phyloP scores from a whole-genome alignment of 768 basidiomycete species.

The Tubosaeta sp. region DNA sequence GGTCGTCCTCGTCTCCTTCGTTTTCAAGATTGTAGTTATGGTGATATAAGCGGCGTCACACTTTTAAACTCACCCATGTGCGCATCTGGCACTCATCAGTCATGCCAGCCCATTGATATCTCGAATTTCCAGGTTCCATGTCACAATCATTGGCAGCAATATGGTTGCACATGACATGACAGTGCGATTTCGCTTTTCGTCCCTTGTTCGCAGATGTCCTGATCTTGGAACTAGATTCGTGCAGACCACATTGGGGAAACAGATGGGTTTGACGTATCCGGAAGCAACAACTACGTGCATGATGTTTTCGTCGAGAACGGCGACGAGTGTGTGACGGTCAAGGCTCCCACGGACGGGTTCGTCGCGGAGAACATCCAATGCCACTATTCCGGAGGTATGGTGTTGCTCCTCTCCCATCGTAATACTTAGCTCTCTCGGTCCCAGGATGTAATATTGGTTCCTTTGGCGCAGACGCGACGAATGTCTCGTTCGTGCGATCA shows the following conservation, averaged over 20 bases:
- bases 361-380: conserved; percentile 12
- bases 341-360: conserved; percentile 27
- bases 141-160: conserved; percentile 5
- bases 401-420: background rate
- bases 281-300: conserved; percentile 32
- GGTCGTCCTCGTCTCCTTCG: conserved; percentile 5
- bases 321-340: conserved; percentile 33
- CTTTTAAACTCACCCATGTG: conserved; percentile 10
- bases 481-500: background rate
- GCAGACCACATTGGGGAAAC: conserved; percentile 13
- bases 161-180: conserved; percentile 10
- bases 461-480: background rate
- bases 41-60: conserved; percentile 13
- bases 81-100: background rate
- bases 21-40: conserved; percentile 4
- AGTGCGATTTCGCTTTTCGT: background rate
- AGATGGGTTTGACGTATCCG: conserved; percentile 17
- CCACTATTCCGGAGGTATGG: conserved; percentile 5
- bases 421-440: background rate
- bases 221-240: background rate
- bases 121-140: conserved; percentile 9
- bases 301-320: conserved; percentile 33
- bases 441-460: conserved; percentile 15
- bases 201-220: background rate
- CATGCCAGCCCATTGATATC: background rate